Evolutionary conservation across 2,329 filamentous ascomycete genomes (phyloP).

Genomic region (Apiospora marii): DNA sequence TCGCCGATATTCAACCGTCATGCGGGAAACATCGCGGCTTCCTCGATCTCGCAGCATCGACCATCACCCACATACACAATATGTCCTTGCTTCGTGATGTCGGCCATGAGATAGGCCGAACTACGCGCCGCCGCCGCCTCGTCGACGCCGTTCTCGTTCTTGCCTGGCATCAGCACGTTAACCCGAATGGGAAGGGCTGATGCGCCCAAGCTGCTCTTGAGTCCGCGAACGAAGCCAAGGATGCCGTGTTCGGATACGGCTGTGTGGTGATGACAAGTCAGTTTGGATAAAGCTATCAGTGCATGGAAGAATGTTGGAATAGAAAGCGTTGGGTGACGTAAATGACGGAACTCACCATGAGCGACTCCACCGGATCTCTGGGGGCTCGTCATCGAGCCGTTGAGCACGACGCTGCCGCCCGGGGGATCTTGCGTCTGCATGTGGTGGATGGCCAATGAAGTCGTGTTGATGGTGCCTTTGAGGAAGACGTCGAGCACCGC

Average conservation of each 20-base stretch:
- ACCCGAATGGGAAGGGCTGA: conserved; percentile 57
- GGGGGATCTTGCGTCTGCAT: conserved; percentile 53
- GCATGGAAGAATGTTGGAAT: too few species aligned
- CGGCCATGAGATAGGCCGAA: conserved; percentile 58
- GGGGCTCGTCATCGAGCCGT: conserved; percentile 57
- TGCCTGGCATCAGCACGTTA: conserved; percentile 62
- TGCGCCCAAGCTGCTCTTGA: conserved; percentile 47
- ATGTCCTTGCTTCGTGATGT: conserved; percentile 56
- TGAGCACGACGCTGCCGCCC: conserved; percentile 63
- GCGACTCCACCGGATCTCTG: conserved; percentile 59
- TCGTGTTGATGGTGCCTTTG: conserved; percentile 57
- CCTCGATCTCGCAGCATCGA: conserved; percentile 61
- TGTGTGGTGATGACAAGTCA: not conserved
- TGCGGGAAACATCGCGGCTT: conserved; percentile 47
- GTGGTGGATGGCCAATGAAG: conserved; percentile 56
- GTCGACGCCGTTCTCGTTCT: conserved; percentile 58
- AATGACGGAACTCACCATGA: conserved; percentile 50
- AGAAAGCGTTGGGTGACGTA: not conserved
- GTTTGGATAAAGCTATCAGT: not conserved
- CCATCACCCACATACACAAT: conserved; percentile 57
- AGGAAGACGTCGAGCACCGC: conserved; percentile 58
- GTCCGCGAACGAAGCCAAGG: conserved; percentile 58
- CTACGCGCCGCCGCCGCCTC: conserved; percentile 55
- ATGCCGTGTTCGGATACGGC: conserved; percentile 62
- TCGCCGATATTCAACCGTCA: not conserved